Conservation (phyloP, 352 stramenopile genomes). For the Globisporangium barbulae region DNA sequence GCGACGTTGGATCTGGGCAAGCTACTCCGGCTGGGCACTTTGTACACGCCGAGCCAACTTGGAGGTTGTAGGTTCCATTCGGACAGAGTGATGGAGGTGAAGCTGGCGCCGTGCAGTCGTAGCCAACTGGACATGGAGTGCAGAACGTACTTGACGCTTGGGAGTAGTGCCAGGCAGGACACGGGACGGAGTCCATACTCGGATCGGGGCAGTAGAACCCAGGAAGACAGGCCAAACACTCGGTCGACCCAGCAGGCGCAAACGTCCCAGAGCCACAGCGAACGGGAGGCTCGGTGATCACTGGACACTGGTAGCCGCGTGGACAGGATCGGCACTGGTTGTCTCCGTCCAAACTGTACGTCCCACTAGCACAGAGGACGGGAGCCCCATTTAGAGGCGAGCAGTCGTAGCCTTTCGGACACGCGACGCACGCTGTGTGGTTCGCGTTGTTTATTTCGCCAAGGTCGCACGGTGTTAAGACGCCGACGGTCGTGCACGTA, state of each 20-base stretch:
- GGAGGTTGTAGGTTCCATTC: conserved; percentile 43
- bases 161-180: conserved; percentile 41
- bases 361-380: conserved; percentile 2
- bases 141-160: conserved; percentile 33
- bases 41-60: conserved; percentile 30
- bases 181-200: conserved; percentile 33
- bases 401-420: conserved; percentile 21
- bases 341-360: conserved; percentile 11
- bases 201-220: conserved; percentile 46
- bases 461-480: conserved; percentile 18
- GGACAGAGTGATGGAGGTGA: conserved; percentile 31
- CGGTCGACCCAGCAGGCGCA: conserved; percentile 21
- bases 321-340: conserved; percentile 11
- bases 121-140: conserved; percentile 40
- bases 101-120: conserved; percentile 41
- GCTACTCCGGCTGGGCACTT: conserved; percentile 38
- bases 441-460: conserved; percentile 35
- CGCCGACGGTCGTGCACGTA: conserved; percentile 26
- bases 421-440: conserved; percentile 17
- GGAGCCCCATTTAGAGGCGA: conserved; percentile 5
- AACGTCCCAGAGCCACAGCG: conserved; percentile 27
- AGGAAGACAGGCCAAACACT: conserved; percentile 40
- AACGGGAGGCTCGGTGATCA: conserved; percentile 18
- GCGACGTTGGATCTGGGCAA: conserved; percentile 25
- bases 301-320: conserved; percentile 38